phyloP scores from a whole-genome alignment of 257 asterid species.

The Solanum pinnatisectum region DNA sequence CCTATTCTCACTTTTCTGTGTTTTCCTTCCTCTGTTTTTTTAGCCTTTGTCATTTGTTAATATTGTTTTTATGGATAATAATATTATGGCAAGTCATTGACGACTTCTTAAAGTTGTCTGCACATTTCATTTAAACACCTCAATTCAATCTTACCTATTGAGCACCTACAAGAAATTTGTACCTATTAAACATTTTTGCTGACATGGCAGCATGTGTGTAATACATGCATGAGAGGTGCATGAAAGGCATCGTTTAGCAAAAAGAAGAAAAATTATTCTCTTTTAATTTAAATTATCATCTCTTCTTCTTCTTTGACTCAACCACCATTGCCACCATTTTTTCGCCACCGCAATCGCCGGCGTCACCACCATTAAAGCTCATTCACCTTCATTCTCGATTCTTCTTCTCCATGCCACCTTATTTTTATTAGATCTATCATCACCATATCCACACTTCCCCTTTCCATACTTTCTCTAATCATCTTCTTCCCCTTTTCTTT shows the following conservation, averaged over 20 bases:
- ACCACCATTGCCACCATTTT: not conserved
- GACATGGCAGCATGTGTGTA: not conserved
- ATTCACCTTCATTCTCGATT: not conserved
- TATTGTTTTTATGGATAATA: no score
- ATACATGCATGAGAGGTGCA: not conserved
- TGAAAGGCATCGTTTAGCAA: not conserved
- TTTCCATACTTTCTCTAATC: no score
- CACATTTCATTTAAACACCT: no score
- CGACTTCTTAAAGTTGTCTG: no score
- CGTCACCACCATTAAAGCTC: not conserved
- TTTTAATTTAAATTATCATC: not conserved
- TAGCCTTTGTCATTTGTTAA: no score
- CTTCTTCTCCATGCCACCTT: not conserved
- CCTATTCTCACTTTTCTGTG: no score
- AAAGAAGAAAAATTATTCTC: no score
- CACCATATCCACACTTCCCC: not conserved
- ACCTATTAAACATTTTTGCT: no score
- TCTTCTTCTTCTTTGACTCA: not conserved
- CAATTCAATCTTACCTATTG: no score
- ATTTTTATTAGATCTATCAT: rapidly evolving
- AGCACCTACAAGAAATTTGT: no score
- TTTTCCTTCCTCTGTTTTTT: no score
- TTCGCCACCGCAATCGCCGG: not conserved
- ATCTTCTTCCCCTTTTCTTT: not conserved
- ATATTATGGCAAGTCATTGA: no score